Percentiles rank a stretch among this genome's conserved stretches.
phyloP scores from a whole-genome alignment of 768 basidiomycete species.

The Pulveroboletus sp. region DNA sequence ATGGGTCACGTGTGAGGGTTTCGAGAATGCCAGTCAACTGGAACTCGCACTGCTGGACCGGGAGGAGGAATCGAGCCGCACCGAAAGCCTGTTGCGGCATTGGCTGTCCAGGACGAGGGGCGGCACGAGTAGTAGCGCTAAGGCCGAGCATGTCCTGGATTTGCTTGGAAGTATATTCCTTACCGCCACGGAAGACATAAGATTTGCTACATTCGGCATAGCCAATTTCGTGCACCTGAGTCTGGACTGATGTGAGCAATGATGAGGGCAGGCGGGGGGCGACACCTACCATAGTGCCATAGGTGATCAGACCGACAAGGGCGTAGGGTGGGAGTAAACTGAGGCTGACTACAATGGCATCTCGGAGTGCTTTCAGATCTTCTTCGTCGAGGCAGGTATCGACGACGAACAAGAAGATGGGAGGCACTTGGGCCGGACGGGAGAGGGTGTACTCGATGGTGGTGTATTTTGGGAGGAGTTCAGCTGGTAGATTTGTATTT shows the following conservation, averaged over 20 bases:
- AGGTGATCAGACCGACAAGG: constrained; percentile 93
- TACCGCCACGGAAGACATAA: constrained; percentile 97
- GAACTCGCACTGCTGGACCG: constrained; percentile 90
- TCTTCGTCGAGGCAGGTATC: constrained; percentile 96
- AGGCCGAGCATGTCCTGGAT: constrained; percentile 96
- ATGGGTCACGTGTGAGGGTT: constrained; percentile 82
- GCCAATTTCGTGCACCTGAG: constrained; percentile 97
- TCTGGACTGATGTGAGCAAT: constrained; percentile 40
- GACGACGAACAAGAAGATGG: constrained; percentile 95
- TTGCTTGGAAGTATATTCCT: constrained; percentile 94
- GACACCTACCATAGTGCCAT: constrained; percentile 84
- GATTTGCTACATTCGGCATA: constrained; percentile 96
- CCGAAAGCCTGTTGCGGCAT: constrained; percentile 77
- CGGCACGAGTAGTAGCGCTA: constrained; percentile 70
- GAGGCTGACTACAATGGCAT: constrained; percentile 91
- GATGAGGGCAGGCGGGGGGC: background rate
- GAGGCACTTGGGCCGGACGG: constrained; percentile 86
- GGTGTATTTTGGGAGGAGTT: constrained; percentile 95
- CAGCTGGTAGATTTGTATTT: constrained; percentile 92
- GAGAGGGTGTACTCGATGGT: constrained; percentile 99
- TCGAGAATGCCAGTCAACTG: constrained; percentile 93
- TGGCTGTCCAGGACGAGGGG: constrained; percentile 82
- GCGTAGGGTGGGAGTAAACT: constrained; percentile 91
- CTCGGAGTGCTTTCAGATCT: constrained; percentile 91
- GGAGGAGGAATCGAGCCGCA: constrained; percentile 87